These are phyloP conservation scores for Aspergillus amoenus DNA, from an alignment of 2,329 filamentous ascomycete species.

Conservation along the genomic window DNA sequence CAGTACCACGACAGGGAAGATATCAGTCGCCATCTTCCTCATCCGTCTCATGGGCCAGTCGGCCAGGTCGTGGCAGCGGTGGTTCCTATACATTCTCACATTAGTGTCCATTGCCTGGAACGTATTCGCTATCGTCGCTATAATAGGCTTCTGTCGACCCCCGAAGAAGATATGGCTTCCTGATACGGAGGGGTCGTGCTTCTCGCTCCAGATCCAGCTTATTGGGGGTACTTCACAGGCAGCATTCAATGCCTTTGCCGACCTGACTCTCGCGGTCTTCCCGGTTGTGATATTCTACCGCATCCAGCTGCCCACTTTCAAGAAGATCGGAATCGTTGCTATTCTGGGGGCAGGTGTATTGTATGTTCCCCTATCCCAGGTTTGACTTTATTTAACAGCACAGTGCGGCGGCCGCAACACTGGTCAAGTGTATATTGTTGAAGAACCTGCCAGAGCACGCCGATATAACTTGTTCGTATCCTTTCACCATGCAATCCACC, in stretches of 20 bases:
- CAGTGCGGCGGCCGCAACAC: slow-evolving; percentile 11
- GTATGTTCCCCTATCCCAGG: background rate
- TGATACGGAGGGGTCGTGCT: slow-evolving; percentile 14
- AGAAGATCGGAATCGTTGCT: slow-evolving; percentile 14
- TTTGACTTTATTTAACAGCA: background rate
- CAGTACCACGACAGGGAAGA: slow-evolving; percentile 17
- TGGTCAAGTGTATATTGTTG: slow-evolving; percentile 11
- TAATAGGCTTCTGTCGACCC: slow-evolving; percentile 15
- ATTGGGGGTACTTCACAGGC: slow-evolving; percentile 13
- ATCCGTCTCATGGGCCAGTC: slow-evolving; percentile 13
- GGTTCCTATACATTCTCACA: slow-evolving; percentile 16
- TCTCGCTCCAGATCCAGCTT: slow-evolving; percentile 11
- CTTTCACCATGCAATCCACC: no score
- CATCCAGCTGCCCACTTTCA: slow-evolving; percentile 5
- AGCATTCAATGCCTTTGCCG: slow-evolving; percentile 16
- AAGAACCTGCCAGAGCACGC: slow-evolving; percentile 14
- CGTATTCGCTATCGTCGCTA: slow-evolving; percentile 13
- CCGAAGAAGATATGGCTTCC: slow-evolving; percentile 14
- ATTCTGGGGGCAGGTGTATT: slow-evolving; percentile 15
- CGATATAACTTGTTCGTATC: slow-evolving; percentile 15
- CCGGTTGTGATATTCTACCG: slow-evolving; percentile 12
- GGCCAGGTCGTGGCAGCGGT: slow-evolving; percentile 5
- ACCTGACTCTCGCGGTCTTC: slow-evolving; percentile 15
- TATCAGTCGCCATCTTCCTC: slow-evolving; percentile 19
- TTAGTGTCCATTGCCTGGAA: slow-evolving; percentile 16